Conservation (phyloP, 768 basidiomycete genomes). For the Boletales sp. region DNA sequence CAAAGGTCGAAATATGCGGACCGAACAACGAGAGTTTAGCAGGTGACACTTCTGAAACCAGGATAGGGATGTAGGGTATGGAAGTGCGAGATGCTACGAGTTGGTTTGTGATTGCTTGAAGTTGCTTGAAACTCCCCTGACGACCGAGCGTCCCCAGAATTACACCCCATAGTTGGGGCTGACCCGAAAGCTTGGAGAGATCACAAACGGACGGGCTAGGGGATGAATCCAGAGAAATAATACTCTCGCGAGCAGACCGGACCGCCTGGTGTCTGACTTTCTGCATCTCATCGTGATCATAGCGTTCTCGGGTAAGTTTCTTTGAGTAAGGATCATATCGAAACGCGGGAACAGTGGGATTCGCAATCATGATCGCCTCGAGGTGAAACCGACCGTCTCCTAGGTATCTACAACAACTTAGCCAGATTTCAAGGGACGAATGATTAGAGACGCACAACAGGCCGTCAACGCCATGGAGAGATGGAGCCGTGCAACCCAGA, state of each 20-base stretch:
- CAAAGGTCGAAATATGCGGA: conserved; percentile 80
- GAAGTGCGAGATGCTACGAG: conserved; percentile 49
- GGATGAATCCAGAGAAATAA: conserved; percentile 31
- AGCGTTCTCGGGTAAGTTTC: conserved; percentile 89
- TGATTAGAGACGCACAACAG: conserved; percentile 60
- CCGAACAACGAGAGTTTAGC: conserved; percentile 85
- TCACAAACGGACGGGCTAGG: conserved; percentile 6
- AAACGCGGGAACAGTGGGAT: conserved; percentile 91
- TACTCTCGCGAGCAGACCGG: conserved; percentile 63
- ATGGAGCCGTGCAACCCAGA: conserved; percentile 93
- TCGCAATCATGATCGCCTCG: conserved; percentile 99
- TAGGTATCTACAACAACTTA: conserved; percentile 64
- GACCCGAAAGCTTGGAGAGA: conserved; percentile 14
- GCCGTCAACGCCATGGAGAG: conserved; percentile 76
- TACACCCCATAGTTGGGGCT: conserved; percentile 71
- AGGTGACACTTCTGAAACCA: conserved; percentile 96
- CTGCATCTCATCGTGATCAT: conserved; percentile 88
- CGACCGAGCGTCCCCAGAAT: conserved; percentile 91
- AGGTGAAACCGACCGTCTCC: conserved; percentile 98
- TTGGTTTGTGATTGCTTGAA: conserved; percentile 79
- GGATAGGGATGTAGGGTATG: conserved; percentile 82
- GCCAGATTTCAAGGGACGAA: neutral
- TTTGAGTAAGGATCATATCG: conserved; percentile 99
- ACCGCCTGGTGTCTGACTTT: conserved; percentile 71
- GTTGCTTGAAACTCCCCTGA: conserved; percentile 88